Evolutionary conservation across 352 stramenopile genomes (phyloP), one percentile per base, ranked within the genome.

Genomic region (Globisporangium middletonii): DNA sequence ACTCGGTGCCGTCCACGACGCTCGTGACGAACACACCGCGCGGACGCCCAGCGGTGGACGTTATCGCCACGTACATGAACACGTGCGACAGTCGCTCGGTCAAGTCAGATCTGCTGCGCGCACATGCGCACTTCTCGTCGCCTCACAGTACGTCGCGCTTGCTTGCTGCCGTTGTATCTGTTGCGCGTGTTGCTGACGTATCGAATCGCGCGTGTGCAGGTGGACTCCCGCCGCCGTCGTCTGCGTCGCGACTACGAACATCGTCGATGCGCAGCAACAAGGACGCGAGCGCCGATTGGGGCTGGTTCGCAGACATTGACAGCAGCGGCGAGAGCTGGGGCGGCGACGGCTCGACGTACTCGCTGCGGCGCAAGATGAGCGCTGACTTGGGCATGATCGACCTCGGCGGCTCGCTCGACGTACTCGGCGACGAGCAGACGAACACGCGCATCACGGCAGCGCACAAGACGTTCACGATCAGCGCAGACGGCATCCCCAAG

Each of bases 1-100:
- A 91, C 64, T 91, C 81, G 50, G 79, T 92, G 30, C 81, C 81
- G 53, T 75, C 71, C 42, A 69, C 67, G 11, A 75, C 75, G 15
- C 50, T 82, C 38, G 63, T 88, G 47, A 80, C 67, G 55, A 88
- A 81, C 52, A 88, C 79, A 50, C 81, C 81, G 46, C 78, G 83
- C 26, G 83, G 71, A 3, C 83, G 83, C 18, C 79, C 79, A 11
- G 76, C 78, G 1, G 84, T 94, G 44, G 85, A 94, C 55, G 81
- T 94, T 41, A 94, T 94, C 60, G 85, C 85, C 48, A 94, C 85
- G 2, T 94, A 94, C 71, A 94, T 94, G 85, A 94, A 94, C 75
- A 93, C 85, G 44, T 79, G 68, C 43, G 85, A 94, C 68, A 77
- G 72, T 42, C 85, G 85, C 38, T 80, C 77, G 1, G 64, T 88